Percentiles rank a stretch among this genome's conserved stretches.
Evolutionary conservation across 192 early-diverging fungal species (phyloP).

Genomic region (Entrophospora sp.): DNA sequence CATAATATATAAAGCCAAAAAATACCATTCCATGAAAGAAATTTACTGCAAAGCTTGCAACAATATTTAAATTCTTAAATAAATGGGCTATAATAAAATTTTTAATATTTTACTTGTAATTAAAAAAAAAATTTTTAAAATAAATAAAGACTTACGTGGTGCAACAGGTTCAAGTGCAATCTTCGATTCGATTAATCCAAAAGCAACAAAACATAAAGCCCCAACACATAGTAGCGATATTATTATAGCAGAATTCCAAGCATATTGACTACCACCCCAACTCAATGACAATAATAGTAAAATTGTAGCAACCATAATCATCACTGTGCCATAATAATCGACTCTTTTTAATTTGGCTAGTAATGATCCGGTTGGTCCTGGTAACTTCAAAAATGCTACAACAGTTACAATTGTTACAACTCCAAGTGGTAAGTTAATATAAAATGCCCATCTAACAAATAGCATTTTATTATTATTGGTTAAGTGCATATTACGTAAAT

Average conservation of each 20-base stretch:
- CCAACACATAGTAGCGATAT: constrained; percentile 49
- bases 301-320: constrained; percentile 45
- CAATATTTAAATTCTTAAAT: constrained; percentile 51
- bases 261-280: constrained; percentile 61
- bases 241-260: constrained; percentile 54
- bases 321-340: constrained; percentile 51
- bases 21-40: constrained; percentile 58
- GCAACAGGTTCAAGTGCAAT: constrained; percentile 62
- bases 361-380: constrained; percentile 34
- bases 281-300: constrained; percentile 60
- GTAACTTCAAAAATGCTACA: constrained; percentile 47
- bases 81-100: constrained; percentile 31
- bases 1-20: constrained; percentile 61
- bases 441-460: constrained; percentile 42
- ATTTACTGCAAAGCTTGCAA: constrained; percentile 49
- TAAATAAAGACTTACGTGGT: constrained; percentile 28
- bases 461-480: neutral
- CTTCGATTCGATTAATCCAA: constrained; percentile 55
- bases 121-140: constrained; percentile 21
- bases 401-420: constrained; percentile 31
- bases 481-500: neutral
- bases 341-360: constrained; percentile 48
- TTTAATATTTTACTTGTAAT: neutral
- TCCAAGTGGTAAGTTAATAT: constrained; percentile 51
- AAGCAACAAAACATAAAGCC: constrained; percentile 33